Percentiles rank a stretch among this genome's conserved stretches.
Evolutionary conservation across 108 stramenopile genomes (phyloP).

Genomic region (Chaetoceros muelleri): DNA sequence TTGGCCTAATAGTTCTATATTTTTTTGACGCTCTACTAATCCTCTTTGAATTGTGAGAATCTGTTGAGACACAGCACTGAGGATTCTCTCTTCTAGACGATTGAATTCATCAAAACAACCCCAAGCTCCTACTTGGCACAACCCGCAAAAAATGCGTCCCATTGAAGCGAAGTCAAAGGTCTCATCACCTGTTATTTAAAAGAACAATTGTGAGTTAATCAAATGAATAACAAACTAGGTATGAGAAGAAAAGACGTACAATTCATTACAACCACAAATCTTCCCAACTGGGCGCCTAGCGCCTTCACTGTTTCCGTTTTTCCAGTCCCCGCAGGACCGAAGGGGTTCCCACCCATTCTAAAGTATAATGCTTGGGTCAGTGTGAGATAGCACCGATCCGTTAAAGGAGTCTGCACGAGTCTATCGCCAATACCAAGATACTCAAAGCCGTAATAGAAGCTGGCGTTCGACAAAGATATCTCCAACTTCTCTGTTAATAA

Average conservation of each 20-base stretch:
- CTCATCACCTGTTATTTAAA: constrained; percentile 55
- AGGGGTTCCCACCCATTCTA: constrained; percentile 95
- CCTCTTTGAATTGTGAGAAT: constrained; percentile 94
- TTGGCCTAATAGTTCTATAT: constrained; percentile 70
- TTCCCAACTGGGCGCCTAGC: constrained; percentile 90
- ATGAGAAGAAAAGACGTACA: constrained; percentile 59
- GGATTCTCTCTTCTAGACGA: constrained; percentile 93
- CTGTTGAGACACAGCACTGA: constrained; percentile 96
- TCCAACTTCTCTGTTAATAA: constrained; percentile 65
- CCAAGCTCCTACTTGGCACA: constrained; percentile 96
- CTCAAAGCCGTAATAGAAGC: constrained; percentile 95
- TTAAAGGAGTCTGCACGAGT: constrained; percentile 95
- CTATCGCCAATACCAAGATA: constrained; percentile 97
- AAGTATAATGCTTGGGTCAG: constrained; percentile 95
- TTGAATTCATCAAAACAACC: constrained; percentile 97
- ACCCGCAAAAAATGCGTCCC: constrained; percentile 95
- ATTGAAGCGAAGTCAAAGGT: constrained; percentile 96
- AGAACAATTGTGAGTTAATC: not conserved
- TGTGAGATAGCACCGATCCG: constrained; percentile 95
- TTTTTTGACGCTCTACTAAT: constrained; percentile 47
- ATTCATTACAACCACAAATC: constrained; percentile 98
- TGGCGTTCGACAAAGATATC: constrained; percentile 89
- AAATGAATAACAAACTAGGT: not conserved
- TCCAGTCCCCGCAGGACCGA: constrained; percentile 99
- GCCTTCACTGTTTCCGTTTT: constrained; percentile 99